Base-by-base conservation (phyloP, 2,329 filamentous ascomycete species). In the Epicoccum sorghinum region DNA sequence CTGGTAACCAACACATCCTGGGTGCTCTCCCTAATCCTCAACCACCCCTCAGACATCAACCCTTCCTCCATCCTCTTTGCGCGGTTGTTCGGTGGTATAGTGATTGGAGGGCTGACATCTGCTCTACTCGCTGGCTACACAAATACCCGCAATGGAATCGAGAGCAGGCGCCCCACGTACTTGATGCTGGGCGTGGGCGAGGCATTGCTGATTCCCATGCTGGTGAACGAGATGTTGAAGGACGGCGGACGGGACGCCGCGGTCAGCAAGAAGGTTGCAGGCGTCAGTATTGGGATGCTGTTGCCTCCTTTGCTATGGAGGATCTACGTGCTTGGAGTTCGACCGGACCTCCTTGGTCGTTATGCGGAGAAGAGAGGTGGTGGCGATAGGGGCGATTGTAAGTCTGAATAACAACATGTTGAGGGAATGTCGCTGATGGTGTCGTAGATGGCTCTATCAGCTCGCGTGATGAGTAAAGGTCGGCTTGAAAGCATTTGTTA, bases 81-180 rank as follows among this genome's bases (percentile, higher is more conserved):
- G 3, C 63, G 66, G 1, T 54, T 68, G 2, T 68, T 68, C 29
- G 59, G 61, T 13, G 62, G 61, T 12, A 38, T 67, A 7, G 42
- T 69, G 4, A 56, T 69, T 2, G 61, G 64, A n/a, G 66, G 64
- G 3, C 37, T 67, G 4, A 67, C 65, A 13, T 61, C 63, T 13
- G 64, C 67, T 6, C 30, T 69, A 4, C 58, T 68, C 2, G 39
- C 47, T 10, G 66, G 67, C 22, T 59, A 60, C 3, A 58, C 61
- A 2, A 67, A 67, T 7, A 68, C 63, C 4, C 58, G 66, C 9
- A 67, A 64, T 40, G 66, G 66, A 0, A 61, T 69, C 18, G 67
- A 66, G 33, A 65, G 60, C 29, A 53, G 67, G 18, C 52, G 66
- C 18, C 55, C 60, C 4, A 65, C 62, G 13, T 67, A 69, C 38